Percentiles rank a stretch among this genome's conserved stretches.
phyloP scores from a whole-genome alignment of 176 grass and related monocot genomes.

The Luzula sylvatica region DNA sequence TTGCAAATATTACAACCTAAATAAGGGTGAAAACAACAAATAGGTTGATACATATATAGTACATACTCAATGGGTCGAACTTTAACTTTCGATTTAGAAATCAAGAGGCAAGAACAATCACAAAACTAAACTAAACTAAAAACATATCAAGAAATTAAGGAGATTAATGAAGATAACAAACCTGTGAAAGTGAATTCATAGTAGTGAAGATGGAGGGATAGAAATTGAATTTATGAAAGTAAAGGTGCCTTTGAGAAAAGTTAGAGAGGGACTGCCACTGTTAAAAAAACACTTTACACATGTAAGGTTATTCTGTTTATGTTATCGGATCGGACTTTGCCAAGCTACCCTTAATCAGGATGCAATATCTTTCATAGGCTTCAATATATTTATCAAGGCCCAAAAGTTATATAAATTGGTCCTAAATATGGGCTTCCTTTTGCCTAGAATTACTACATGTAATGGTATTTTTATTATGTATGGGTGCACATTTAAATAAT shows the following conservation, averaged over 20 bases:
- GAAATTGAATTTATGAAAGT: conserved; percentile 14
- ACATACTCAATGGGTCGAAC: neutral
- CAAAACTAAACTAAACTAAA: neutral
- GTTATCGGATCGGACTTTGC: neutral
- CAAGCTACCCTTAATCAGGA: too few species aligned
- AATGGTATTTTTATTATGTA: too few species aligned
- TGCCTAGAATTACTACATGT: too few species aligned
- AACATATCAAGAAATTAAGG: neutral
- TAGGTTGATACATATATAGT: neutral
- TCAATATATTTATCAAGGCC: too few species aligned
- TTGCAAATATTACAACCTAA: neutral
- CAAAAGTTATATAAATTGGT: too few species aligned
- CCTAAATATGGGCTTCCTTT: too few species aligned
- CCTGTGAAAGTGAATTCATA: neutral
- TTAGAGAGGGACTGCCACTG: neutral
- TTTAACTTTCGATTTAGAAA: neutral
- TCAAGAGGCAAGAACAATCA: neutral
- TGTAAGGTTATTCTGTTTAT: neutral
- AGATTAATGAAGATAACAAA: conserved; percentile 2
- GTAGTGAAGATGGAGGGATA: neutral
- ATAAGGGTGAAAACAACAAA: conserved; percentile 13
- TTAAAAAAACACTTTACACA: neutral
- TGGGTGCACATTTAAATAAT: too few species aligned
- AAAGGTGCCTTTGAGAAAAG: conserved; percentile 1
- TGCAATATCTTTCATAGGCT: too few species aligned